Evolutionary conservation across 2,329 filamentous ascomycete species (phyloP).

Genomic region (Ophiocordyceps polyrhachis-furcata): DNA sequence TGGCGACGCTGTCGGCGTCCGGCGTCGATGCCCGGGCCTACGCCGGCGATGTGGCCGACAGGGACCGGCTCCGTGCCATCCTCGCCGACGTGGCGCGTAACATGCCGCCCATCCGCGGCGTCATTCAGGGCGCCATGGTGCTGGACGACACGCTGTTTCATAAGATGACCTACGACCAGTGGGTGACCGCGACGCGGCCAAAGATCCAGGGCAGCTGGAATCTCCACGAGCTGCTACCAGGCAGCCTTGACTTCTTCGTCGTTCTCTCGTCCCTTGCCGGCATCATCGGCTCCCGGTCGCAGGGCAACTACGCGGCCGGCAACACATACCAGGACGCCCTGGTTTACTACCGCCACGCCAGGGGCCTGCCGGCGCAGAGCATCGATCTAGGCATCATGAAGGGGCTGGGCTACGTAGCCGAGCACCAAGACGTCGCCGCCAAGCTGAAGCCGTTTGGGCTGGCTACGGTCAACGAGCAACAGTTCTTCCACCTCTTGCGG

Average conservation of each 20-base stretch:
- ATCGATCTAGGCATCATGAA: background rate
- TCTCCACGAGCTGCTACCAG: slow-evolving; percentile 1
- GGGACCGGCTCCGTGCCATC: background rate
- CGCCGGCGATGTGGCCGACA: slow-evolving; percentile 1
- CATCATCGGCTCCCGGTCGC: background rate
- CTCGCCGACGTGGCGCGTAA: background rate
- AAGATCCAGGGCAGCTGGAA: slow-evolving; percentile 2
- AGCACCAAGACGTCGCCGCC: background rate
- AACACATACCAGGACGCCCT: slow-evolving; percentile 3
- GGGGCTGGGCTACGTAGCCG: background rate
- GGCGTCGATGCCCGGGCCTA: background rate
- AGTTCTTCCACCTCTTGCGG: background rate
- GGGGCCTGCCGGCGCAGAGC: background rate
- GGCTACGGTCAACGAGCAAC: background rate
- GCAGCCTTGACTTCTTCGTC: slow-evolving; percentile 2
- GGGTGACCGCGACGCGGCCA: background rate
- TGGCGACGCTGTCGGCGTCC: background rate
- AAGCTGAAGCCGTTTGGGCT: background rate
- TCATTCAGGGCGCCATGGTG: slow-evolving; percentile 2
- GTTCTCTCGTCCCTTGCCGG: slow-evolving; percentile 2
- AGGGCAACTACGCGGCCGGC: slow-evolving; percentile 3
- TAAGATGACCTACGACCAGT: background rate
- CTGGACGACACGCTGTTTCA: slow-evolving; percentile 1
- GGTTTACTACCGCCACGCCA: background rate
- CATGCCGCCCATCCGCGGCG: slow-evolving; percentile 1